Conservation (phyloP, 1,284 basidiomycete genomes). For the Inonotus obliquus region DNA sequence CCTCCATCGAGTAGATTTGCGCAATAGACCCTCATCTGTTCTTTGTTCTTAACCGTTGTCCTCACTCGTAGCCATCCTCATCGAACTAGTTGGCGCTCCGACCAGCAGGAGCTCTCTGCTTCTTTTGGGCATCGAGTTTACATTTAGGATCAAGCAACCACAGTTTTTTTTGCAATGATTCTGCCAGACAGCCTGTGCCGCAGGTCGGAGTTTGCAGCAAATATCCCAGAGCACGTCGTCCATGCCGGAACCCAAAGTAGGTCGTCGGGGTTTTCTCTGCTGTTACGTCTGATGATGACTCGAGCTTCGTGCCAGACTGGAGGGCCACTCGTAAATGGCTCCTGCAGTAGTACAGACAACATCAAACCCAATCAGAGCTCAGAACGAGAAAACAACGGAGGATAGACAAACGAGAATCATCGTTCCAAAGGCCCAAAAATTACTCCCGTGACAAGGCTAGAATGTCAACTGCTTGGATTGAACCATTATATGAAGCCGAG, state of each 20-base stretch:
- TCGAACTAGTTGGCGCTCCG: neutral
- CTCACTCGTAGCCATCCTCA: neutral
- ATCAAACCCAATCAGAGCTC: neutral
- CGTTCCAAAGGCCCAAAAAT: conserved; percentile 19
- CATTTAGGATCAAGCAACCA: conserved; percentile 14
- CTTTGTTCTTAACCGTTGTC: neutral
- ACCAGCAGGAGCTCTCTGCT: neutral
- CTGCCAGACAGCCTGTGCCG: conserved; percentile 6
- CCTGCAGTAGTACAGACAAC: neutral
- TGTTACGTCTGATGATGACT: conserved; percentile 14
- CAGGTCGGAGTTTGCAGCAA: conserved; percentile 3
- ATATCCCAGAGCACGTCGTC: conserved; percentile 15
- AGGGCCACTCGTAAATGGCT: conserved; percentile 10
- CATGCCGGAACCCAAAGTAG: neutral
- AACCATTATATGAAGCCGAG: conserved; percentile 17
- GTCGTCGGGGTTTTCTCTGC: conserved; percentile 9
- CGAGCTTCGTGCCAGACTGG: conserved; percentile 14
- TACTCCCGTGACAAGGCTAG: conserved; percentile 16
- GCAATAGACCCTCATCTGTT: conserved; percentile 3
- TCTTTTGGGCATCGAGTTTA: neutral
- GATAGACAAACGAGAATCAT: conserved; percentile 7
- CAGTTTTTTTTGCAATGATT: no score
- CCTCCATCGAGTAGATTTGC: conserved; percentile 12
- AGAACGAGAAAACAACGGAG: neutral
- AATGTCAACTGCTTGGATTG: neutral